Conservation (phyloP, 2,329 filamentous ascomycete genomes). For the Colletotrichum salicis region DNA sequence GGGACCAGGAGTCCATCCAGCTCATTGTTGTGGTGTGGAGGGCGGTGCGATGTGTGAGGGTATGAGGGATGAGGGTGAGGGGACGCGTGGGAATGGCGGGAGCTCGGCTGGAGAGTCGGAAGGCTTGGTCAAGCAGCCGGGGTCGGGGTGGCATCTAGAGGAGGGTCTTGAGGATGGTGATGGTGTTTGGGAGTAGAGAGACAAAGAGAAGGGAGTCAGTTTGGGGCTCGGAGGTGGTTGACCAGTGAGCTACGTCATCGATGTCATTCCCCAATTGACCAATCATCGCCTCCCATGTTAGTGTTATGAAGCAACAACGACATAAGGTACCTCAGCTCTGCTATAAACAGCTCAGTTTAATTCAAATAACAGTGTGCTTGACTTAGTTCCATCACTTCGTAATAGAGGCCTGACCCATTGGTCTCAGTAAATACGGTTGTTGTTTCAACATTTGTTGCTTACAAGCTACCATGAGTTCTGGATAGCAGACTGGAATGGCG, state of each 20-base stretch:
- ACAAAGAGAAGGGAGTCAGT: background rate
- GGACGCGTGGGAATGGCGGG: background rate
- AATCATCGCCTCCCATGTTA: background rate
- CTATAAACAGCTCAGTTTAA: no score
- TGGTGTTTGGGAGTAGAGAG: background rate
- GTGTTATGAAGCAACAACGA: background rate
- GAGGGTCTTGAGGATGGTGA: background rate
- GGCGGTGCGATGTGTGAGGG: background rate
- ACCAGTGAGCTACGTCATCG: conserved; percentile 32
- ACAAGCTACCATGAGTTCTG: no score
- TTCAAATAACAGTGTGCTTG: no score
- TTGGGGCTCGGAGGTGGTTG: conserved; percentile 2
- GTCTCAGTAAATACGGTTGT: no score
- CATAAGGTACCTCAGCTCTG: no score
- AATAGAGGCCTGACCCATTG: no score
- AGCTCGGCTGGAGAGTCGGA: background rate
- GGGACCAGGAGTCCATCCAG: conserved; percentile 55
- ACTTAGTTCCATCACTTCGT: no score
- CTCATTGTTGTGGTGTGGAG: conserved; percentile 45
- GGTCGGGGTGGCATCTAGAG: background rate
- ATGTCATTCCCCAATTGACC: conserved; percentile 1
- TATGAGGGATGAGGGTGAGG: no score
- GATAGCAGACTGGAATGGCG: no score
- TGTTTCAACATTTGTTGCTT: no score
- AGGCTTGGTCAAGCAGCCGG: background rate